Conservation (phyloP, 192 early-diverging fungal species). For the Geranomyces variabilis region DNA sequence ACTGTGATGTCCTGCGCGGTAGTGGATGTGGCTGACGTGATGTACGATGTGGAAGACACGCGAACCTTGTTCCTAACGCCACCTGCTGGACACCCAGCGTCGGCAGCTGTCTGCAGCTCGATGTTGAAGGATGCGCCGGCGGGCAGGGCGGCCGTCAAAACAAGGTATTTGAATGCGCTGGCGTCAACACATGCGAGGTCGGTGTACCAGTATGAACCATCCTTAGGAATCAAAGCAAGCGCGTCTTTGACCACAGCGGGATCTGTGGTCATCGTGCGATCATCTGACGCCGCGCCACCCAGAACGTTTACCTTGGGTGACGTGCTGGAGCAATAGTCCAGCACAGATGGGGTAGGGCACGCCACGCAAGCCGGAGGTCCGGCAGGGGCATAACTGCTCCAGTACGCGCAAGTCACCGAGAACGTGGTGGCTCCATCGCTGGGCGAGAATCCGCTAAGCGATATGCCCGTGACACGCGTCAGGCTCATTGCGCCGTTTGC, state of each 20-base stretch:
- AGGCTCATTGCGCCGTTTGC: neutral
- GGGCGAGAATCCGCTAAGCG: neutral
- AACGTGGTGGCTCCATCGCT: neutral
- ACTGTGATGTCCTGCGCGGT: neutral
- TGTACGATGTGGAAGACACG: neutral
- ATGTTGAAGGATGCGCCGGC: neutral
- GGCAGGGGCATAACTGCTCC: neutral
- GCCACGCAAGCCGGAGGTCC: neutral
- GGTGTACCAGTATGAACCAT: neutral
- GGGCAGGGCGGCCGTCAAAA: neutral
- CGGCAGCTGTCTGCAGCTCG: constrained; percentile 1
- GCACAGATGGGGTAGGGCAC: neutral
- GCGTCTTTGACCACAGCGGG: neutral
- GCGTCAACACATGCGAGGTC: neutral
- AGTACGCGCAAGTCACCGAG: neutral
- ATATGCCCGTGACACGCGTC: neutral
- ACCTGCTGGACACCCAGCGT: neutral
- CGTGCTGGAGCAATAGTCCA: neutral
- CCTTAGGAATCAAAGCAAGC: neutral
- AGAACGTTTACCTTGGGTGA: neutral
- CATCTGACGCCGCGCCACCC: neutral
- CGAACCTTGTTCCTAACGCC: neutral
- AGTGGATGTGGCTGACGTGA: neutral
- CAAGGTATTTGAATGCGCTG: neutral
- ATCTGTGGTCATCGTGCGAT: neutral